A percentile compares a stretch with the other conserved stretches of the same genome.
These are phyloP conservation scores for Castanospermum australe DNA, from an alignment of 306 rosid species.

Conservation along the genomic window DNA sequence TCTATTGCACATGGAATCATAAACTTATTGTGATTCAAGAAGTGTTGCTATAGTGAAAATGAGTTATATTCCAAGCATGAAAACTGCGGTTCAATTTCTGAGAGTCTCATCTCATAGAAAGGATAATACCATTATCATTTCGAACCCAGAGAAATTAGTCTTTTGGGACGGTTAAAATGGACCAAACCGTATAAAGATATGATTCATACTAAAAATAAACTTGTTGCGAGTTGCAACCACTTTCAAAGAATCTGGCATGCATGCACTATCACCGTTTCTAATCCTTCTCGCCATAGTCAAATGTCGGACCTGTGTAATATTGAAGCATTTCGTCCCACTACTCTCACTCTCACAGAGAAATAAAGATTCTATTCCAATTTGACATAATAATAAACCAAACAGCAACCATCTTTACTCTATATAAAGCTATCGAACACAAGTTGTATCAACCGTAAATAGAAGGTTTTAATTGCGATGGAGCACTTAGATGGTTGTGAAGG, in stretches of 20 bases:
- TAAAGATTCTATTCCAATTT: slow-evolving; percentile 25
- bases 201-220: too few species aligned
- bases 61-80: too few species aligned
- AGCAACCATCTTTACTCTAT: neutral
- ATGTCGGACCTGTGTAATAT: neutral
- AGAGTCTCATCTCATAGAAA: too few species aligned
- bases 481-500: neutral
- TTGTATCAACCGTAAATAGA: neutral
- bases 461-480: neutral
- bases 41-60: too few species aligned
- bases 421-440: neutral
- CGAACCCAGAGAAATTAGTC: too few species aligned
- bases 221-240: neutral
- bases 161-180: too few species aligned
- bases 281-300: neutral
- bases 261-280: slow-evolving; percentile 7
- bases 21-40: too few species aligned
- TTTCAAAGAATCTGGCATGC: neutral
- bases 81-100: too few species aligned
- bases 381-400: neutral
- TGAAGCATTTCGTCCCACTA: slow-evolving; percentile 9
- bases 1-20: neutral
- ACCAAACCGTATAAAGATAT: too few species aligned
- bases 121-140: too few species aligned
- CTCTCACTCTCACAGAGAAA: neutral